A percentile compares a stretch with the other conserved stretches of the same genome.
phyloP scores from a whole-genome alignment of 164 flowering plant species.

The Vitis vinifera region DNA sequence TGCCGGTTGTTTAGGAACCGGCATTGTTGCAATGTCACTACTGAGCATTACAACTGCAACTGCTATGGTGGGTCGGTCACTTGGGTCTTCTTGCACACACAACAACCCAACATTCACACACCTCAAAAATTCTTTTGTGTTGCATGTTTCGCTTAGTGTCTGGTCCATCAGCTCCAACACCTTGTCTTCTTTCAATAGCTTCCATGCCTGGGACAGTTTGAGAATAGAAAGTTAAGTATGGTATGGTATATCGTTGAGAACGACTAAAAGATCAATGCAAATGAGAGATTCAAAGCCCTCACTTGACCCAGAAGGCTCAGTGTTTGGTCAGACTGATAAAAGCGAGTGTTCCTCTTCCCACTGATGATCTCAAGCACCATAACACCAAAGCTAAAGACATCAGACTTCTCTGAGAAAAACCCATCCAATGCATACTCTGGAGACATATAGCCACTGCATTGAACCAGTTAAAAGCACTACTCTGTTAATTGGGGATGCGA shows the following conservation, averaged over 20 bases:
- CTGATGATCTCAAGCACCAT: conserved; percentile 12
- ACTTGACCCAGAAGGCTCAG: conserved; percentile 12
- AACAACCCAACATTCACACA: conserved; percentile 16
- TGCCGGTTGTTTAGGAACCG: conserved; percentile 16
- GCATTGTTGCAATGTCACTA: conserved; percentile 12
- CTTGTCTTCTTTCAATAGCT: conserved; percentile 14
- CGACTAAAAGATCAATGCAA: too few species aligned
- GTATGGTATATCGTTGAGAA: neutral
- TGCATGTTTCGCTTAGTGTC: conserved; percentile 4
- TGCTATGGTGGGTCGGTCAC: conserved; percentile 24
- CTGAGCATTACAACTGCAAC: conserved; percentile 20
- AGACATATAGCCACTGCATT: conserved; percentile 19
- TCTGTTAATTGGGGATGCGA: too few species aligned
- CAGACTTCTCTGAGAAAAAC: conserved; percentile 13
- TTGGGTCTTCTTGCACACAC: conserved; percentile 24
- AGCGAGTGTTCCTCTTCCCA: conserved; percentile 10
- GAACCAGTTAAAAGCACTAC: too few species aligned
- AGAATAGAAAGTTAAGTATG: too few species aligned
- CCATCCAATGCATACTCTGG: conserved; percentile 18
- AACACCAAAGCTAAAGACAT: conserved; percentile 16
- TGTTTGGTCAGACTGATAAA: conserved; percentile 1
- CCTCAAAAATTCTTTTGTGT: conserved; percentile 10
- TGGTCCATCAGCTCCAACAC: conserved; percentile 16
- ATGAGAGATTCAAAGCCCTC: neutral
- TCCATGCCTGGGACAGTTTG: conserved; percentile 9